Evolutionary conservation across 306 rosid species (phyloP).

Genomic region (Quercus gilva): DNA sequence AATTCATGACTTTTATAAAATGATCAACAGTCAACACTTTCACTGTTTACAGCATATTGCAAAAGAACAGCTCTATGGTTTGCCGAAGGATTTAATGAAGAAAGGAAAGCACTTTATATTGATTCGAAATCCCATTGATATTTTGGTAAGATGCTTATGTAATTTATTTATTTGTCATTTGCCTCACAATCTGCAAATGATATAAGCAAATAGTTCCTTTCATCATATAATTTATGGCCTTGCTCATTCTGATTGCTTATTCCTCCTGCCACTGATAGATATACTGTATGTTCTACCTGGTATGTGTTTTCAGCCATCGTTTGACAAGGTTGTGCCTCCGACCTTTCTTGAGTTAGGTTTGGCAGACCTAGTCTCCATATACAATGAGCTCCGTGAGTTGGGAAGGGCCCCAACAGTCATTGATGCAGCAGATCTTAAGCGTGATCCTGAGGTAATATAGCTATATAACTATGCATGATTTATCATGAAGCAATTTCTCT

Average conservation of each 20-base stretch:
- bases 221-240: neutral
- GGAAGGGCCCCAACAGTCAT: conserved; percentile 64
- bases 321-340: conserved; percentile 64
- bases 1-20: neutral
- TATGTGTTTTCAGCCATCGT: conserved; percentile 60
- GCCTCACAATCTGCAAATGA: conserved; percentile 2
- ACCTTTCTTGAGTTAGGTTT: conserved; percentile 74
- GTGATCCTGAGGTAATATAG: conserved; percentile 61
- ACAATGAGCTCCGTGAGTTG: conserved; percentile 59
- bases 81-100: conserved; percentile 58
- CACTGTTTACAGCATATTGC: conserved; percentile 60
- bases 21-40: conserved; percentile 1
- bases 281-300: conserved; percentile 16
- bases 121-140: conserved; percentile 77
- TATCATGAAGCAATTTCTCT: neutral
- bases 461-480: conserved; percentile 23
- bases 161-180: conserved; percentile 5
- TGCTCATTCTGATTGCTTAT: neutral
- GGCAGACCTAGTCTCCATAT: conserved; percentile 56
- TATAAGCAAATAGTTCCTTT: conserved; percentile 4
- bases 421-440: conserved; percentile 70
- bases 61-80: conserved; percentile 58
- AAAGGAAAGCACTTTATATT: conserved; percentile 80
- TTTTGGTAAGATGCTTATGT: conserved; percentile 47
- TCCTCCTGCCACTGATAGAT: neutral